These are phyloP conservation scores for Penicillium sp. DNA, from an alignment of 2,329 filamentous ascomycete species.

Conservation along the genomic window DNA sequence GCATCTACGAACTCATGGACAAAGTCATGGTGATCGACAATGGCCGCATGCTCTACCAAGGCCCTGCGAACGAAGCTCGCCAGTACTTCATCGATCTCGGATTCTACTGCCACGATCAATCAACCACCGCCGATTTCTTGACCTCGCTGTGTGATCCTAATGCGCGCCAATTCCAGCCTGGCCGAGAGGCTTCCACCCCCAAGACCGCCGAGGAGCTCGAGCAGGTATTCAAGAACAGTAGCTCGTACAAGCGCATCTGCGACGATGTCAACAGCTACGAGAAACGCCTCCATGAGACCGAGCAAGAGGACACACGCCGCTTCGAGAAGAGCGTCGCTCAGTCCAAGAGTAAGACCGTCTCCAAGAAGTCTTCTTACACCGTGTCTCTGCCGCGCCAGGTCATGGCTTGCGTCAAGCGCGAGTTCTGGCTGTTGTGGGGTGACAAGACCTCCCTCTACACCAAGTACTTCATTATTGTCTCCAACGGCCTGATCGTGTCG, in stretches of 20 bases:
- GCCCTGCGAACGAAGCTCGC: slow-evolving; percentile 58
- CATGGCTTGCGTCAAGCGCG: slow-evolving; percentile 58
- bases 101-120: slow-evolving; percentile 57
- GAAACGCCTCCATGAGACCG: slow-evolving; percentile 53
- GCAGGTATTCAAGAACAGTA: slow-evolving; percentile 62
- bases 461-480: slow-evolving; percentile 74
- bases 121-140: slow-evolving; percentile 73
- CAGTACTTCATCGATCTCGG: slow-evolving; percentile 66
- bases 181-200: slow-evolving; percentile 64
- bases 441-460: slow-evolving; percentile 73
- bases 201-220: slow-evolving; percentile 68
- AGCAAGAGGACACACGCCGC: slow-evolving; percentile 59
- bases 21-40: slow-evolving; percentile 75
- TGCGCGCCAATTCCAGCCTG: slow-evolving; percentile 65
- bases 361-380: slow-evolving; percentile 71
- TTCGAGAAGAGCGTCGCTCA: slow-evolving; percentile 66
- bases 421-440: slow-evolving; percentile 75
- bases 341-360: slow-evolving; percentile 62
- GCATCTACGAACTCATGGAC: slow-evolving; percentile 71
- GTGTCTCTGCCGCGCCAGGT: slow-evolving; percentile 72
- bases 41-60: slow-evolving; percentile 67
- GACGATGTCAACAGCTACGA: slow-evolving; percentile 63
- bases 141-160: slow-evolving; percentile 71
- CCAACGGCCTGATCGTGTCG: slow-evolving; percentile 71
- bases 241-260: slow-evolving; percentile 59